These are phyloP conservation scores for Ascochyta rabiei DNA, from an alignment of 2,329 filamentous ascomycete genomes.

Conservation along the genomic window DNA sequence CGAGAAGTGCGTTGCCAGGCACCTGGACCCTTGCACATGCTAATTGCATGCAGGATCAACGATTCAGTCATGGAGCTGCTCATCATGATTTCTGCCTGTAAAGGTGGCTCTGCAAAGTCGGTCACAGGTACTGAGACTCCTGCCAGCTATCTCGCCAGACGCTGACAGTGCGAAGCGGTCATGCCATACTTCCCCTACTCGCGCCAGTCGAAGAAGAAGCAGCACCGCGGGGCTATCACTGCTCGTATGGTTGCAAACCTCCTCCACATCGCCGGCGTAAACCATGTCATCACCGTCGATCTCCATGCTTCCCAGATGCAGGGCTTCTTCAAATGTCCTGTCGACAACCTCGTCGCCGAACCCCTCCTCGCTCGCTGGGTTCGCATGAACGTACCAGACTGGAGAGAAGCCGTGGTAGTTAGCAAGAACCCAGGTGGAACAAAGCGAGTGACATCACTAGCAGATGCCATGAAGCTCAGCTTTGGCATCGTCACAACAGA, in stretches of 20 bases:
- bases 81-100: constrained; percentile 99
- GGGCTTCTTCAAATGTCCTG: constrained; percentile 96
- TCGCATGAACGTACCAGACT: constrained; percentile 81
- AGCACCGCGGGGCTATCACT: constrained; percentile 92
- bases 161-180: constrained; percentile 64
- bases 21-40: constrained; percentile 18
- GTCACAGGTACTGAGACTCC: constrained; percentile 75
- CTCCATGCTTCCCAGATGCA: constrained; percentile 96
- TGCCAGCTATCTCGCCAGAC: constrained; percentile 9
- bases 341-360: constrained; percentile 96
- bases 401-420: constrained; percentile 92
- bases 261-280: constrained; percentile 88
- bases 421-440: constrained; percentile 98
- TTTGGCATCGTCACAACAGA: constrained; percentile 96
- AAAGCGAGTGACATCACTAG: constrained; percentile 93
- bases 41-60: constrained; percentile 70
- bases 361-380: constrained; percentile 97
- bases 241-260: constrained; percentile 97
- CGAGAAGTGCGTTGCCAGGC: constrained; percentile 60
- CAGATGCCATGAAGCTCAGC: constrained; percentile 94
- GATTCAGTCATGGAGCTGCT: constrained; percentile 99
- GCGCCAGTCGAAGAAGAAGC: constrained; percentile 98
- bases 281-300: constrained; percentile 97
- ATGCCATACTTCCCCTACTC: constrained; percentile 99
- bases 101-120: constrained; percentile 94